A percentile compares a stretch with the other conserved stretches of the same genome.
phyloP scores from a whole-genome alignment of 805 yeast species.

The Isabelozyma rhagii region DNA sequence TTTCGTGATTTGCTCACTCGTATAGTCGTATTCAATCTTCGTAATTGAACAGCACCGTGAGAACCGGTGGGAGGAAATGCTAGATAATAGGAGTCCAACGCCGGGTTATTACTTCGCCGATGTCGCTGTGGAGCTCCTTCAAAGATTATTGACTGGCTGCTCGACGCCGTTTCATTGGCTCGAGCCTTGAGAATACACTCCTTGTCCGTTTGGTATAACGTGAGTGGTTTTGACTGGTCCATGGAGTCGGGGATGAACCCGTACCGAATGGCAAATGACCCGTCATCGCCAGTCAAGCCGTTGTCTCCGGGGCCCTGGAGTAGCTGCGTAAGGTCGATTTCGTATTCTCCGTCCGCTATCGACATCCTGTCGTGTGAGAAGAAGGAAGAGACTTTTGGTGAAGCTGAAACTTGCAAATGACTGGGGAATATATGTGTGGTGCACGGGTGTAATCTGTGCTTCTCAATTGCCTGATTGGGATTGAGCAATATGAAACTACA shows the following conservation, averaged over 20 bases:
- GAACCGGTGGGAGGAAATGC: constrained; percentile 12
- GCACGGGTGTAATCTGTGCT: too few species aligned
- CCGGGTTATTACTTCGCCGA: constrained; percentile 7
- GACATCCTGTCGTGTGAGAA: constrained; percentile 2
- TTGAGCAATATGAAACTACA: background rate
- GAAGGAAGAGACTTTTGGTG: background rate
- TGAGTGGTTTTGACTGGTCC: constrained; percentile 32
- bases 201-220: constrained; percentile 31
- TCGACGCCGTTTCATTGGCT: constrained; percentile 15
- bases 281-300: background rate
- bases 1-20: constrained; percentile 38
- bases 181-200: constrained; percentile 30
- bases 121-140: constrained; percentile 37
- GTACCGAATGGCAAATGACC: constrained; percentile 30
- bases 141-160: constrained; percentile 25
- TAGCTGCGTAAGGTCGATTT: constrained; percentile 27
- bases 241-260: constrained; percentile 40
- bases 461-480: background rate
- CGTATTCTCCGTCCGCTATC: constrained; percentile 41
- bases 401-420: too few species aligned
- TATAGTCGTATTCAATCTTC: constrained; percentile 27
- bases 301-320: constrained; percentile 10
- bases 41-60: constrained; percentile 15
- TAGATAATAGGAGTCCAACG: constrained; percentile 31
- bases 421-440: too few species aligned